Percentiles rank a stretch among this genome's conserved stretches.
phyloP scores from a whole-genome alignment of 805 yeast genomes.

The Candida ovalis region DNA sequence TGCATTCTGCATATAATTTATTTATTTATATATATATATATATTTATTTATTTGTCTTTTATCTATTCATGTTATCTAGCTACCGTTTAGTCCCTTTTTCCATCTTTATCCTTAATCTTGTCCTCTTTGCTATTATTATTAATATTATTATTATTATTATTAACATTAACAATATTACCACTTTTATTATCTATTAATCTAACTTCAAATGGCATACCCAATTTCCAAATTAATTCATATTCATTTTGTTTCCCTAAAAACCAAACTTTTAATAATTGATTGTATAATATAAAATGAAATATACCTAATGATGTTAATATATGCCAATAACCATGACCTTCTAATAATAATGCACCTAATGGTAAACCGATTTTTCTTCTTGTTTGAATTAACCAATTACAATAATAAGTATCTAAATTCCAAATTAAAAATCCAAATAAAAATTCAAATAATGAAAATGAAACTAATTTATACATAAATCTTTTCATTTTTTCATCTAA shows the following conservation, averaged over 20 bases:
- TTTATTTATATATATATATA: background rate
- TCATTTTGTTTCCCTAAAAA: constrained; percentile 48
- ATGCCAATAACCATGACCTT: constrained; percentile 97
- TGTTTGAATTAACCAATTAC: constrained; percentile 51
- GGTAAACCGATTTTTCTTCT: constrained; percentile 75
- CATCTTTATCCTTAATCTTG: background rate
- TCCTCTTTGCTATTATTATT: too few relatives aligned
- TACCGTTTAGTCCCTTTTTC: background rate
- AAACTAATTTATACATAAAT: constrained; percentile 54
- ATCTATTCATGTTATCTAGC: background rate
- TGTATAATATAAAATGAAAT: constrained; percentile 71
- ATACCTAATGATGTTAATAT: constrained; percentile 76
- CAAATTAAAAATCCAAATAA: constrained; percentile 72
- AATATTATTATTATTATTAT: too few relatives aligned
- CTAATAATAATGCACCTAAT: constrained; percentile 67
- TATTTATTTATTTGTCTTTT: background rate
- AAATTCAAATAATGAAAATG: constrained; percentile 58
- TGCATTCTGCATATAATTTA: background rate
- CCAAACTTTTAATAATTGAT: constrained; percentile 68
- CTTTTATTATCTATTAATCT: constrained; percentile 12
- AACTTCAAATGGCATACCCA: constrained; percentile 54
- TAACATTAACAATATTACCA: background rate
- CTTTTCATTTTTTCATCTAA: constrained; percentile 41
- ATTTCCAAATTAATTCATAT: constrained; percentile 53
- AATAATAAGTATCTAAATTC: constrained; percentile 81